Conservation (phyloP, 352 stramenopile species). For the Pythium phragmitis region DNA sequence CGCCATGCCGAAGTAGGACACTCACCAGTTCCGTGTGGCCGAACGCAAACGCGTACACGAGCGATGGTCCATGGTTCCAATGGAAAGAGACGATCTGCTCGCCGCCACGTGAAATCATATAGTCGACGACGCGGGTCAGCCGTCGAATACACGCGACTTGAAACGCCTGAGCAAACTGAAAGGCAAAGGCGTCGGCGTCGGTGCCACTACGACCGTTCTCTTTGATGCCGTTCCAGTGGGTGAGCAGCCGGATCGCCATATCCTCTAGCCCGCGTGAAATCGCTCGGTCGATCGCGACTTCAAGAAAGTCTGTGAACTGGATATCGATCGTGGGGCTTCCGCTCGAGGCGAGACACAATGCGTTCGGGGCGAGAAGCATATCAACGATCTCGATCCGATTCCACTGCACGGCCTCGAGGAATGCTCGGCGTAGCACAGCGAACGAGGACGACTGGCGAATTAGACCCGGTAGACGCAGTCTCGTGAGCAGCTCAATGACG, state of each 20-base stretch:
- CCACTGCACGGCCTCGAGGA: constrained; percentile 59
- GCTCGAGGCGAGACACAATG: background rate
- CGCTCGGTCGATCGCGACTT: constrained; percentile 53
- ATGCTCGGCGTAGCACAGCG: constrained; percentile 47
- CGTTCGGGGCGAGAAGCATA: constrained; percentile 25
- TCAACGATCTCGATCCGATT: constrained; percentile 57
- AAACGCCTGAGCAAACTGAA: constrained; percentile 66
- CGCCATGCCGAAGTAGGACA: constrained; percentile 41
- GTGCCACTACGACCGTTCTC: constrained; percentile 31
- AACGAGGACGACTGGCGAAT: constrained; percentile 26
- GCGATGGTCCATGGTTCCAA: constrained; percentile 53
- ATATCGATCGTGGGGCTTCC: constrained; percentile 4
- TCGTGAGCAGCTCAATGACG: constrained; percentile 15
- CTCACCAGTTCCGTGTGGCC: constrained; percentile 38
- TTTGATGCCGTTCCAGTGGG: constrained; percentile 47
- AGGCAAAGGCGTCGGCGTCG: constrained; percentile 50
- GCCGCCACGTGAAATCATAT: constrained; percentile 54
- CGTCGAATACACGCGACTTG: constrained; percentile 63
- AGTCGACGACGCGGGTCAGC: constrained; percentile 37
- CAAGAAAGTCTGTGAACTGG: constrained; percentile 51
- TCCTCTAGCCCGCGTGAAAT: constrained; percentile 59
- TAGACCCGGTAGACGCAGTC: constrained; percentile 18
- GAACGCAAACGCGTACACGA: constrained; percentile 68
- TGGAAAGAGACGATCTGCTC: constrained; percentile 59
- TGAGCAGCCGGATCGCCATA: constrained; percentile 57